Percentiles rank a stretch among this genome's conserved stretches.
Conservation (phyloP, 2,329 filamentous ascomycete species). For the Leptographium wingfieldii region DNA sequence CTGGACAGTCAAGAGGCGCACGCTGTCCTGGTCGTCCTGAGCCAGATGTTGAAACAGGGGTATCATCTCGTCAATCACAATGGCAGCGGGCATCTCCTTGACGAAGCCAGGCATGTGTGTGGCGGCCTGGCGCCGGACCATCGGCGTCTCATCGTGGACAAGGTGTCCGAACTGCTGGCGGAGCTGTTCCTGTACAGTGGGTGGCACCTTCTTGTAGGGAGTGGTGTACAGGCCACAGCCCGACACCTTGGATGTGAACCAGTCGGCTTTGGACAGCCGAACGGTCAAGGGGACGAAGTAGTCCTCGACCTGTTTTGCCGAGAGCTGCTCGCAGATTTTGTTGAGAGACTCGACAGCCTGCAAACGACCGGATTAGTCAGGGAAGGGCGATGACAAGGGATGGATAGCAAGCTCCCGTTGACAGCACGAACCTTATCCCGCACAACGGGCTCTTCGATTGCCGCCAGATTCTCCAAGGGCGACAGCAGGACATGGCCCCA, state of each 20-base stretch:
- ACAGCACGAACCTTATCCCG: slow-evolving; percentile 70
- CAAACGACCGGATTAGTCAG: background rate
- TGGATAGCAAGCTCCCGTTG: background rate
- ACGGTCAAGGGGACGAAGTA: slow-evolving; percentile 93
- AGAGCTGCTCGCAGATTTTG: slow-evolving; percentile 94
- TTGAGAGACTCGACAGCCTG: slow-evolving; percentile 98
- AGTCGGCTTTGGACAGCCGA: slow-evolving; percentile 96
- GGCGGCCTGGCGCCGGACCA: slow-evolving; percentile 94
- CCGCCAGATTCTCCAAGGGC: slow-evolving; percentile 92
- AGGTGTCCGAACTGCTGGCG: slow-evolving; percentile 84
- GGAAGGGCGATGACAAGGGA: background rate
- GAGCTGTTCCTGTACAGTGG: slow-evolving; percentile 78
- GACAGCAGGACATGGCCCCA: slow-evolving; percentile 93
- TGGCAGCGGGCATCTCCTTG: slow-evolving; percentile 83
- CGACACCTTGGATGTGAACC: slow-evolving; percentile 99
- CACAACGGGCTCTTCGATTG: slow-evolving; percentile 95
- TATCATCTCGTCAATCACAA: slow-evolving; percentile 98
- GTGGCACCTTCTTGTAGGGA: slow-evolving; percentile 83
- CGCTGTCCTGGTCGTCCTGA: slow-evolving; percentile 93
- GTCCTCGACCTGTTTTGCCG: slow-evolving; percentile 85
- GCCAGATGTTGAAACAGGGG: slow-evolving; percentile 95
- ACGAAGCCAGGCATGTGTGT: slow-evolving; percentile 96
- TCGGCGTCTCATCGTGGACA: slow-evolving; percentile 96
- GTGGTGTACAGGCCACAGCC: slow-evolving; percentile 90
- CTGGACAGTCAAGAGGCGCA: slow-evolving; percentile 88